Evolutionary conservation across 2,329 filamentous ascomycete genomes (phyloP).

Genomic region (Alternaria triticina): DNA sequence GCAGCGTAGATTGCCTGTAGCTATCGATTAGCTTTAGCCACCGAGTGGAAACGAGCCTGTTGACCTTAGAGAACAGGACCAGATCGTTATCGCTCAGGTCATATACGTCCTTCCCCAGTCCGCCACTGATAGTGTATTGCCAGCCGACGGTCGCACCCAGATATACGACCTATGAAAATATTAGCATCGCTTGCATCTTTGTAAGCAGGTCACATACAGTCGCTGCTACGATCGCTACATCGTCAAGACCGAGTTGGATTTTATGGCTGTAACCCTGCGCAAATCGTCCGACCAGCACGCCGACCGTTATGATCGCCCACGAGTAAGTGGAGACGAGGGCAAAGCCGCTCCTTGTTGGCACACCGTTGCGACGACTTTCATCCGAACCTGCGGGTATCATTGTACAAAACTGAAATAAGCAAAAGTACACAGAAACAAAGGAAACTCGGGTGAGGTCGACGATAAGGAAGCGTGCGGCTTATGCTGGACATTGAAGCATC

Average conservation of each 20-base stretch:
- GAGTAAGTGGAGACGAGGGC: conserved; percentile 27
- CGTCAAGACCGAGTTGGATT: conserved; percentile 22
- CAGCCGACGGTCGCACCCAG: conserved; percentile 17
- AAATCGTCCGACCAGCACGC: conserved; percentile 18
- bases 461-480: background rate
- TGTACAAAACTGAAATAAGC: background rate
- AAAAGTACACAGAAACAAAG: background rate
- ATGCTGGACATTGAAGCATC: background rate
- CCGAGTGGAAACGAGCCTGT: background rate
- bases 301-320: conserved; percentile 21
- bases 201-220: conserved; percentile 9
- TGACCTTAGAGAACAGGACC: conserved; percentile 23
- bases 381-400: conserved; percentile 4
- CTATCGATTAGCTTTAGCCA: background rate
- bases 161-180: conserved; percentile 14
- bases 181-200: background rate
- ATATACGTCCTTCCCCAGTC: conserved; percentile 18
- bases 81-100: conserved; percentile 5
- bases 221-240: conserved; percentile 16
- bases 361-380: conserved; percentile 10
- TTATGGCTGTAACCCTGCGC: conserved; percentile 18
- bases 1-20: conserved; percentile 17
- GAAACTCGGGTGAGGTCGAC: background rate
- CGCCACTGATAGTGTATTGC: conserved; percentile 23
- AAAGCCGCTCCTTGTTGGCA: conserved; percentile 14